Base-by-base conservation (phyloP, 179 eudicot species). In the Corrigiola litoralis region DNA sequence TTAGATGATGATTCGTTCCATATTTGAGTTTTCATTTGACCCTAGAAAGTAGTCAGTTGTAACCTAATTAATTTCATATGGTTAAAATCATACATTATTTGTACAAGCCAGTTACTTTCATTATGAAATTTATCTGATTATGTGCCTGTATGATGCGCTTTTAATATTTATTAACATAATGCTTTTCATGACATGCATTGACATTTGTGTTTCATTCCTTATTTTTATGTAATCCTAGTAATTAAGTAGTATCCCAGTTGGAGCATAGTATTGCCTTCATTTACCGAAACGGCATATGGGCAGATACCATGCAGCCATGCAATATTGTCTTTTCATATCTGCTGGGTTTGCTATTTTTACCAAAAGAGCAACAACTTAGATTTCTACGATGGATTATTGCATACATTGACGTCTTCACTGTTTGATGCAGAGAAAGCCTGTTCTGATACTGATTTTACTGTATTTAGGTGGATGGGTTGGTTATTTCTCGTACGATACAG, bases 401-500 rank as follows among this genome's bases (percentile, higher is more conserved):
- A 28, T 16, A 13, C n/a, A 64, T 63, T 37, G 58, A 40, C 20
- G 7, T 61, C 17, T 61, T 38, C 7, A 17, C 49, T 20, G 4
- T 46, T 42, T 37, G 21, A 5, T 51, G 31, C 21, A 37, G 42
- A 21, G 33, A 58, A 28, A 29, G 38, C 18, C 4, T 47, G 23
- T 20, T 55, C 66, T 71, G 60, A 76, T 42, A 37, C 27, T 70
- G 46, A 21, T 27, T 50, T 36, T 62, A 14, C 48, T 62, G 38
- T 68, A 41, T 63, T 40, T 77, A 85, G 89, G 90, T 75, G 92
- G 95, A 50, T 90, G 90, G 98, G 88, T 90, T 50, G 98, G 98
- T 58, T 90, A 85, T 70, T 92, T 90, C 79, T 92, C 98, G 10
- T 92, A 92, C 61, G 98, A 92, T 71, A 85, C 98, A 24, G 92